Percentiles rank a stretch among this genome's conserved stretches.
phyloP scores from a whole-genome alignment of 108 stramenopile genomes.

The Fragilariopsis cylindrus region DNA sequence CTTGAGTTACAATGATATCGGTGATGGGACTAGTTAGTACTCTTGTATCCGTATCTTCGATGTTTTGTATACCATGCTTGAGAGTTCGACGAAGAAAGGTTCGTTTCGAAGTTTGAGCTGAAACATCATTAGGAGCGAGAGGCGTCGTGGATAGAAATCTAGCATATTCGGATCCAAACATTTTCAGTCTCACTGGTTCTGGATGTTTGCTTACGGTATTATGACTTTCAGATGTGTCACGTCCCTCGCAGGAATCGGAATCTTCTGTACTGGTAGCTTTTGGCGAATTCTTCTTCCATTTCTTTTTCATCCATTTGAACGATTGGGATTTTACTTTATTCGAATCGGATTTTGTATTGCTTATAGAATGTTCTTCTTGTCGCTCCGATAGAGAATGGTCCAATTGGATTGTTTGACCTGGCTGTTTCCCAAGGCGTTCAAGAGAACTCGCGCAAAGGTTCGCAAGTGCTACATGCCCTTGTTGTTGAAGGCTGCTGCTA shows the following conservation, averaged over 20 bases:
- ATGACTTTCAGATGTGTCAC: neutral
- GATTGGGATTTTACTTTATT: neutral
- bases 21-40: slow-evolving; percentile 75
- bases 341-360: neutral
- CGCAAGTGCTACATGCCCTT: slow-evolving; percentile 40
- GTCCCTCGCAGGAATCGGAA: neutral
- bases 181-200: slow-evolving; percentile 43
- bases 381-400: neutral
- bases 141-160: slow-evolving; percentile 63
- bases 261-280: too few species aligned
- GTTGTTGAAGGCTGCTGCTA: slow-evolving; percentile 16
- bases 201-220: neutral
- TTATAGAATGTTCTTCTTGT: neutral
- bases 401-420: neutral
- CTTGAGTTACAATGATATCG: slow-evolving; percentile 68
- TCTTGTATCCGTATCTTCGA: slow-evolving; percentile 61
- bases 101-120: slow-evolving; percentile 21
- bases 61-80: slow-evolving; percentile 20
- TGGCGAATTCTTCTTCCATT: neutral
- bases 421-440: slow-evolving; percentile 29
- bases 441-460: slow-evolving; percentile 36
- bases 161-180: slow-evolving; percentile 91
- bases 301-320: neutral
- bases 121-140: slow-evolving; percentile 29
- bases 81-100: neutral